phyloP scores from a whole-genome alignment of 2,329 filamentous ascomycete genomes.

The Phialocephala subalpina region DNA sequence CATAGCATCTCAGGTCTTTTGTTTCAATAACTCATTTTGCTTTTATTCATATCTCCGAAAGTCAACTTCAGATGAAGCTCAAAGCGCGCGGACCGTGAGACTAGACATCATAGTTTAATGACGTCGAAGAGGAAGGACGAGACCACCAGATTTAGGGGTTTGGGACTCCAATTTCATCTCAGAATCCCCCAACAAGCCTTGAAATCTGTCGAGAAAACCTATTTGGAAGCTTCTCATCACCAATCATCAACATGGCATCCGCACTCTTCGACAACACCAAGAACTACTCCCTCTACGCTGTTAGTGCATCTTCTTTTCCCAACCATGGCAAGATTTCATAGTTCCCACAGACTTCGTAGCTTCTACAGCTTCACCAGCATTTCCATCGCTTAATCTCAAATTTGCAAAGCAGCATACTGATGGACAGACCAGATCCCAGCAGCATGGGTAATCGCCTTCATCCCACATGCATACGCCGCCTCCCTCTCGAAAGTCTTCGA shows the following conservation, averaged over 20 bases:
- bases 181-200: background rate
- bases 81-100: background rate
- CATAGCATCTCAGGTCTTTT: background rate
- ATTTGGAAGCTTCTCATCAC: background rate
- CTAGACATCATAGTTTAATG: slow-evolving; percentile 6
- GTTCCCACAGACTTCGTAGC: no score
- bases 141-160: background rate
- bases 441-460: slow-evolving; percentile 45
- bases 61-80: background rate
- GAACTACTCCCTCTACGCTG: slow-evolving; percentile 30
- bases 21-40: background rate
- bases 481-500: slow-evolving; percentile 39
- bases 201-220: no score
- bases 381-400: background rate
- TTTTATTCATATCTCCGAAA: background rate
- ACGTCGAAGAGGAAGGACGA: background rate
- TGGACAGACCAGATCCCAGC: slow-evolving; percentile 32
- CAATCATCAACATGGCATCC: slow-evolving; percentile 19
- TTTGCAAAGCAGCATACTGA: background rate
- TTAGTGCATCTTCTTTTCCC: slow-evolving; percentile 7
- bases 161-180: background rate
- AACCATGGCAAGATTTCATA: background rate
- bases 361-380: background rate
- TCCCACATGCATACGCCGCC: slow-evolving; percentile 46
- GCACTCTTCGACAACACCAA: slow-evolving; percentile 19